Base-by-base conservation (phyloP, 2,329 filamentous ascomycete genomes). In the Hymenoscyphus fructigenus region DNA sequence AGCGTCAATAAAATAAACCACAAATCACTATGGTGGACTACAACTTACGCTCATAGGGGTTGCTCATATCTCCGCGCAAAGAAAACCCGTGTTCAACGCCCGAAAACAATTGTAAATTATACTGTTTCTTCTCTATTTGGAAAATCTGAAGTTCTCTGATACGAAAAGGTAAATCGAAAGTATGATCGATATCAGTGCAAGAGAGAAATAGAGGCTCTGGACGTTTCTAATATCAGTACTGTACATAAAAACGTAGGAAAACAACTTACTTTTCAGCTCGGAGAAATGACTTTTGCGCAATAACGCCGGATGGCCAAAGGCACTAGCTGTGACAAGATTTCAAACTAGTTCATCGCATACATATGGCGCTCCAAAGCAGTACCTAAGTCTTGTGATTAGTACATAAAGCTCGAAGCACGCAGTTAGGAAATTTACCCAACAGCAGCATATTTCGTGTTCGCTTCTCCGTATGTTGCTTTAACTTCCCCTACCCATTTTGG, bases 91-190 rank as follows among this genome's bases (percentile, higher is more conserved):
- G 91, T 65, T 79, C 78, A 32, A 91, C 86, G 63, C 85, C 85
- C 2, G 85, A 86, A 81, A 86, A 93, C 9, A 94, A 80, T 76
- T 83, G 90, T 75, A 94, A 88, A 78, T 94, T 90, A 79, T 90
- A 67, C 10, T 44, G 63, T 59, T 81, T 77, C 29, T 80, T 81
- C 5, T 78, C 78, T 74, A 85, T 80, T 68, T 79, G 78, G 59
- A 90, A 81, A 63, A 86, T 87, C 36, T 78, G 81, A 75, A 89
- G 87, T 15, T 83, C 85, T 74, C 84, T 88, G 82, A 65, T 88
- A 83, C 77, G 85, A 83, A 72, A 87, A 79, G n/a, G 79, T 69
- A 3, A 86, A 83, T 29, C 28, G 81, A 89, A 90, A 75, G 89
- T 86, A 26, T 66, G 29, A 74, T 90, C 88, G 41, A 80, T 85